Conservation (phyloP, 169 alveolate genomes). For the Plasmodium sp. region DNA sequence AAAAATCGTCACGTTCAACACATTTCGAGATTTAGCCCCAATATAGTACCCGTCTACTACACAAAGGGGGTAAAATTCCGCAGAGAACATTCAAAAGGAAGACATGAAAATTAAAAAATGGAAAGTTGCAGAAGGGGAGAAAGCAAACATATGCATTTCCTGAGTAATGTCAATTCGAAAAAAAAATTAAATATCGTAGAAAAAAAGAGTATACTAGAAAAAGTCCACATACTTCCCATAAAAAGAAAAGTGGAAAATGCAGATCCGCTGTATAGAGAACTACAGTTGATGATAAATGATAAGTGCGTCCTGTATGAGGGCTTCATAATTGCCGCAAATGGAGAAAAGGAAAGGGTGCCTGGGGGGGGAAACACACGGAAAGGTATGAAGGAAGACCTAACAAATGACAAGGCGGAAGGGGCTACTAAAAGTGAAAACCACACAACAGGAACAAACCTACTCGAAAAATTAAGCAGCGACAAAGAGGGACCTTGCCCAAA, state of each 20-base stretch:
- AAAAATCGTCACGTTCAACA: not conserved
- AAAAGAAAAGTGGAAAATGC: constrained; percentile 1
- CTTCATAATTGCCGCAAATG: constrained; percentile 11
- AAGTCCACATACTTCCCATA: constrained; percentile 58
- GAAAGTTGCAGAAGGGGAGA: constrained; percentile 1
- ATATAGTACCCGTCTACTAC: not conserved
- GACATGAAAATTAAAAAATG: not conserved
- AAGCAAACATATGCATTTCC: constrained; percentile 37
- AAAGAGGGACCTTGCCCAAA: not conserved
- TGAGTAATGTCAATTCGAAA: constrained; percentile 2
- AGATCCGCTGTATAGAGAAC: not conserved
- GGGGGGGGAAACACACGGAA: not conserved
- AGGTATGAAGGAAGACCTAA: not conserved
- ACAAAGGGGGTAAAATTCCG: not conserved
- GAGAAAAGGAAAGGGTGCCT: not conserved
- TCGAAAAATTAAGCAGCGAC: not conserved
- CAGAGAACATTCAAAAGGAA: constrained; percentile 14
- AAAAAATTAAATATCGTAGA: constrained; percentile 24
- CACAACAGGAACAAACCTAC: not conserved
- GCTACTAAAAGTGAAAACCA: not conserved
- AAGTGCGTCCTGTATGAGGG: constrained; percentile 41
- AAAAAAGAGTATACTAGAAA: constrained; percentile 31
- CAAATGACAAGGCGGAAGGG: not conserved
- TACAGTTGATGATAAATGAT: constrained; percentile 22
- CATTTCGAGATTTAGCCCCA: not conserved